Base-by-base conservation (phyloP, 768 basidiomycete genomes). In the Hericium coralloides region DNA sequence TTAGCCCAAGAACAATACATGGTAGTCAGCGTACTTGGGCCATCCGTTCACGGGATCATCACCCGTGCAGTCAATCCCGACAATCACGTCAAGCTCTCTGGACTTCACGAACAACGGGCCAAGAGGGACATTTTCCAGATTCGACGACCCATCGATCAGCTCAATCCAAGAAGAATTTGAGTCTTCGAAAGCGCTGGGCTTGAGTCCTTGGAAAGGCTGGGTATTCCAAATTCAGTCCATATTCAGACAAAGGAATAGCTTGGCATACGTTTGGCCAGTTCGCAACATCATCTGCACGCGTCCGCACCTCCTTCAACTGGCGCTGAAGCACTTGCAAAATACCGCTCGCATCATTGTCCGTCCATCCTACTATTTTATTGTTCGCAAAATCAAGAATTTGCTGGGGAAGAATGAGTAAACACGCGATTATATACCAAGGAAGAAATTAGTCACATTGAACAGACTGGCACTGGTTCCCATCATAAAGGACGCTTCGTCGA, bases 391-490 rank as follows among this genome's bases (percentile, higher is more conserved):
- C 73, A 2, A 83, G 62, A 20, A 76, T 69, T 79, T 81, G 76
- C 80, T 80, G 55, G 25, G 47, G 17, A 48, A 5, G 31, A 36
- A 31, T 31, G 31, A 18, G 18, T 12, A 12, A 15, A n/a, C n/a
- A n/a, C 58, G 4, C 2, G 18, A 23, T 38, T 2, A 0, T 18
- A 56, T 14, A 31, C 52, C 45, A 14, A 59, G 49, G 31, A 20
- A 25, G 52, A 4, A 52, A 36, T 45, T 38, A 60, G 71, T 56
- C 61, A 81, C 83, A 61, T 84, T 84, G 70, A 88, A 88, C 23
- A 87, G 66, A 62, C 79, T 84, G 17, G 87, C 80, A 38, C 87
- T 89, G 2, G 80, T 81, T 9, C 87, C 90, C 75, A 89, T 85
- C 38, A 92, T 67, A 66, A 89, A 92, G 0, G 77, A 79, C 0